Base-by-base conservation (phyloP, 495 filamentous ascomycete species). In the Aspergillus leporis region DNA sequence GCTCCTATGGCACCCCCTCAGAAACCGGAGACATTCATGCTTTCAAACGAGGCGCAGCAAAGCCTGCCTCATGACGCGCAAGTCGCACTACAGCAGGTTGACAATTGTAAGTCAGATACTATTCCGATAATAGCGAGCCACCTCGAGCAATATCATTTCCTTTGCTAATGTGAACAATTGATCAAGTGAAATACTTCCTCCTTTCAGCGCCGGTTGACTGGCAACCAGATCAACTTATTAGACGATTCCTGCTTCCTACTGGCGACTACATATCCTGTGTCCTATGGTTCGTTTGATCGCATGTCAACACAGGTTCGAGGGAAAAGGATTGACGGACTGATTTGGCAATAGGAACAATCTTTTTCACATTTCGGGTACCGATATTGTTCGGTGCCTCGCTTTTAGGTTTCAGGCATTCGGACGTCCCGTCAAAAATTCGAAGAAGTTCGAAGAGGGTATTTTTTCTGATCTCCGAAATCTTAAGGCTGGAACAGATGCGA, bases 371-470 rank as follows among this genome's bases (percentile, higher is more conserved):
- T 97, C 94, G 32, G 94, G 94, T 61, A 98, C 94, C 61, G 94
- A 98, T 74, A 98, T 98, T 66, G 94, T 98, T 52, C 86, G 95
- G 84, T 98, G 95, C 66, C 86, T 98, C 34, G 94, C 95, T 22
- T 98, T 98, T 79, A 86, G 94, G 68, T 98, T 98, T 79, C 93
- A 98, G 74, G 94, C 94, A 46, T 98, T 98, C 64, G 94, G 94
- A 56, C 90, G 94, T 41, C 94, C 94, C 3, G 94, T 98, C 38
- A 98, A 97, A 84, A 98, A 98, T 79, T 95, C 95, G 32, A 98
- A 98, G 79, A 98, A 98, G 74, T 98, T 98, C 72, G 94, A 98
- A 75, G 94, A 98, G 72, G 94, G 94, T 60, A 98, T 98, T 74
- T 98, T 98, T 79, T 98, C 94, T 34, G 94, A 98, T 71, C 80